Evolutionary conservation across 1,284 basidiomycete genomes (phyloP).

Genomic region (Naganishia sp.): DNA sequence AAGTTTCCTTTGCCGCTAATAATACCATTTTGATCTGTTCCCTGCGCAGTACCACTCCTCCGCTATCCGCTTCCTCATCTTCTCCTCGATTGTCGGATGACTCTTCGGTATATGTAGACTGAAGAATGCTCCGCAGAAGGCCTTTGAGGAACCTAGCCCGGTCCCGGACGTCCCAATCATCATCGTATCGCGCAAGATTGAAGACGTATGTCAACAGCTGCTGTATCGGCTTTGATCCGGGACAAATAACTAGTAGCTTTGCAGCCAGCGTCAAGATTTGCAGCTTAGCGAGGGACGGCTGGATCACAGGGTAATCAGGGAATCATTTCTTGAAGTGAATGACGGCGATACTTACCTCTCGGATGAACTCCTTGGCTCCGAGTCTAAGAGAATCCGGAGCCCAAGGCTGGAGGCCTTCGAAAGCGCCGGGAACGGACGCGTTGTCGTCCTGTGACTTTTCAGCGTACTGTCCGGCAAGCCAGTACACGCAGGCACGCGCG

Average conservation of each 20-base stretch:
- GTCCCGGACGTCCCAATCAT: conserved; percentile 83
- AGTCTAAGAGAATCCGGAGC: conserved; percentile 82
- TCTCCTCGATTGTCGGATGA: conserved; percentile 5
- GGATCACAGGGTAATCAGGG: neutral
- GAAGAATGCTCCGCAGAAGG: conserved; percentile 62
- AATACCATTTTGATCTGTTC: conserved; percentile 79
- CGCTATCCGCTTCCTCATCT: conserved; percentile 55
- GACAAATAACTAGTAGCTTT: conserved; percentile 73
- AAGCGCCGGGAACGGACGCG: conserved; percentile 37
- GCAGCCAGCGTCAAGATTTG: conserved; percentile 79
- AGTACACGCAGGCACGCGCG: conserved; percentile 80
- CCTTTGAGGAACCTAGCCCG: conserved; percentile 76
- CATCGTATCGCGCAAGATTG: conserved; percentile 81
- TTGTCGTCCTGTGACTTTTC: conserved; percentile 41
- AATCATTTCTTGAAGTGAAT: neutral
- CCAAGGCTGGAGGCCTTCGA: conserved; percentile 64
- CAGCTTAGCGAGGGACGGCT: conserved; percentile 71
- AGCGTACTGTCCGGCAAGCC: conserved; percentile 86
- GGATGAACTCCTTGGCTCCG: conserved; percentile 67
- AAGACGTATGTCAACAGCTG: conserved; percentile 70
- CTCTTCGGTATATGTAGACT: conserved; percentile 27
- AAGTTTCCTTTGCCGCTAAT: conserved; percentile 65
- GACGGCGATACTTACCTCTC: conserved; percentile 61
- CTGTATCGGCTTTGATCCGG: conserved; percentile 58
- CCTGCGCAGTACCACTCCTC: conserved; percentile 72